These are phyloP conservation scores for Mycena latifolia DNA, from an alignment of 768 basidiomycete genomes.

Conservation along the genomic window DNA sequence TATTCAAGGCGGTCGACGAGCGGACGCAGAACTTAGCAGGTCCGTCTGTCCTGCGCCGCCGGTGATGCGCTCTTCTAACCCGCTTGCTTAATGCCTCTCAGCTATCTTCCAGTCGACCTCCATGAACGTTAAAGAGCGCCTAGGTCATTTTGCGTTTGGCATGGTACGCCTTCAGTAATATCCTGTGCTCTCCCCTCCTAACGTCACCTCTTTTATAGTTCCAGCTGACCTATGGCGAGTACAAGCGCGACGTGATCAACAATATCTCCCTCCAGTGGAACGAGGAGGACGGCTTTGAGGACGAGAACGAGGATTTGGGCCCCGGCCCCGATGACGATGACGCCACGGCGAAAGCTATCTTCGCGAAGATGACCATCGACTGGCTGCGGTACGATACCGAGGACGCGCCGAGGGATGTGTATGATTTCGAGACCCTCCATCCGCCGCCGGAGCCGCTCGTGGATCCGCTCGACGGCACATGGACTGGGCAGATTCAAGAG, in stretches of 20 bases:
- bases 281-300: conserved; percentile 28
- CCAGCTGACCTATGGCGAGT: conserved; percentile 3
- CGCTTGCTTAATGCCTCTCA: not conserved
- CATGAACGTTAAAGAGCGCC: conserved; percentile 13
- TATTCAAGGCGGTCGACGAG: conserved; percentile 31
- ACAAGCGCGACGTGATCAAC: conserved; percentile 19
- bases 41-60: not conserved
- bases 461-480: conserved; percentile 26
- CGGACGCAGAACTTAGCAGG: conserved; percentile 25
- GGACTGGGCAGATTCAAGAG: conserved; percentile 19
- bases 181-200: not conserved
- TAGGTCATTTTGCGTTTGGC: conserved; percentile 28
- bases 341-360: conserved; percentile 8
- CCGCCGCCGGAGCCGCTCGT: conserved; percentile 10
- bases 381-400: conserved; percentile 7
- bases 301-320: conserved; percentile 18
- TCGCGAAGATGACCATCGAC: conserved; percentile 4
- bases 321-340: conserved; percentile 29
- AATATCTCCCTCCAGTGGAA: conserved; percentile 13
- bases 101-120: conserved; percentile 20
- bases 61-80: not conserved
- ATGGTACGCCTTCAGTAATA: conserved; percentile 20
- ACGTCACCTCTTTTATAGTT: conserved; percentile 12
- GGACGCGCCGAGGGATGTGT: conserved; percentile 19
- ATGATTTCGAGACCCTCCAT: conserved; percentile 19